phyloP scores from a whole-genome alignment of 208 protist species.

The Leishmania gerbilli region DNA sequence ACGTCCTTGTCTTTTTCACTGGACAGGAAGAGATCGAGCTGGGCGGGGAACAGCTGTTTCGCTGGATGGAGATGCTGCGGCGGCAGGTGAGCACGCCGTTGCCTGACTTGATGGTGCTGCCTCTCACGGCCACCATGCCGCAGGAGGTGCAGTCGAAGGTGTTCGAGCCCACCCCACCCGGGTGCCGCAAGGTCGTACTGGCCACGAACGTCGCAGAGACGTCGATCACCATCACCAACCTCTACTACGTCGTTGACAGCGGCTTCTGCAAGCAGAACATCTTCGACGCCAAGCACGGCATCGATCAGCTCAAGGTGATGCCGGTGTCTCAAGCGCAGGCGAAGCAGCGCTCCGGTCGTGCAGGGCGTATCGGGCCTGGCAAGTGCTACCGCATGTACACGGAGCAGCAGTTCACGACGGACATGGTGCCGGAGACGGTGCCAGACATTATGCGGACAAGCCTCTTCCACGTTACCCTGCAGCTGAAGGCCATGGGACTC shows the following conservation, averaged over 20 bases:
- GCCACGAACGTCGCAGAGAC: slow-evolving; percentile 99
- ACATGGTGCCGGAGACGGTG: slow-evolving; percentile 95
- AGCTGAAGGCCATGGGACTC: slow-evolving; percentile 98
- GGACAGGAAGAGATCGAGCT: slow-evolving; percentile 99
- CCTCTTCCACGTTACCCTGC: slow-evolving; percentile 97
- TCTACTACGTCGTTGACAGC: slow-evolving; percentile 98
- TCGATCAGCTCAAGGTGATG: slow-evolving; percentile 97
- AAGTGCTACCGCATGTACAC: slow-evolving; percentile 98
- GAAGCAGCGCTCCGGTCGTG: slow-evolving; percentile 96
- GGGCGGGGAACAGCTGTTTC: slow-evolving; percentile 96
- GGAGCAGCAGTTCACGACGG: slow-evolving; percentile 94
- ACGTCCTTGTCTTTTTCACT: slow-evolving; percentile 99
- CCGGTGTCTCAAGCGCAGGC: slow-evolving; percentile 98
- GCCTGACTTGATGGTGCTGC: slow-evolving; percentile 96
- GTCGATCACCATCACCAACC: slow-evolving; percentile 99
- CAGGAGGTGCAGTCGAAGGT: slow-evolving; percentile 98
- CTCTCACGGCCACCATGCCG: slow-evolving; percentile 98
- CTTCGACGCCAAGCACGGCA: slow-evolving; percentile 96
- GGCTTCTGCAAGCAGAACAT: slow-evolving; percentile 98
- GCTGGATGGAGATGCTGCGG: slow-evolving; percentile 86
- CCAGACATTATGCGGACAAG: slow-evolving; percentile 99
- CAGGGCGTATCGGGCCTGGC: slow-evolving; percentile 95
- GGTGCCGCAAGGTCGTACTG: slow-evolving; percentile 97
- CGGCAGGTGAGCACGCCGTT: slow-evolving; percentile 54
- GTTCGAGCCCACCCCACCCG: slow-evolving; percentile 96